Evolutionary conservation across 2,329 filamentous ascomycete species (phyloP).

Genomic region (Hypoxylon sp.): DNA sequence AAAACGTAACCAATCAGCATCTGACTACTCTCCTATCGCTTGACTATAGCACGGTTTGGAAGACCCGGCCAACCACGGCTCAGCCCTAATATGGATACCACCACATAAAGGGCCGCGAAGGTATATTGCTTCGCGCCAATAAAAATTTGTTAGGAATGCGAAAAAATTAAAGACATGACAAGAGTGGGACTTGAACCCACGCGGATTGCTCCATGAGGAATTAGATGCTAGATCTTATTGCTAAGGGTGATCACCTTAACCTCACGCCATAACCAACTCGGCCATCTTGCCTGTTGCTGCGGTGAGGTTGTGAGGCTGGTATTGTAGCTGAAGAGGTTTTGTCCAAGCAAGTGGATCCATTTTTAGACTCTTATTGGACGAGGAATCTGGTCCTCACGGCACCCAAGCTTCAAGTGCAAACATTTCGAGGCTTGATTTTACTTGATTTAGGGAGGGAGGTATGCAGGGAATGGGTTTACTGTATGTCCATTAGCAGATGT

Average conservation of each 20-base stretch:
- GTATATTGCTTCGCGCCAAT: neutral
- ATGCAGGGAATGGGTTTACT: neutral
- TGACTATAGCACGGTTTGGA: neutral
- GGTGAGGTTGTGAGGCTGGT: neutral
- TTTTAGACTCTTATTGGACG: neutral
- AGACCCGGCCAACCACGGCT: neutral
- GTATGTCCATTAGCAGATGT: too few species aligned
- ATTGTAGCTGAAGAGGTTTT: neutral
- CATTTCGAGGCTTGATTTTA: neutral
- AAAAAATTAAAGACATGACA: slow-evolving; percentile 28
- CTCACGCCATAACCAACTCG: slow-evolving; percentile 58
- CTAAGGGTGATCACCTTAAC: slow-evolving; percentile 54
- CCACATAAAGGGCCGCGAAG: neutral
- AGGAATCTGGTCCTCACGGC: neutral
- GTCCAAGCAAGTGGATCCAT: neutral
- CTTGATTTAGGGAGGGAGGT: neutral
- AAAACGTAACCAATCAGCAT: neutral
- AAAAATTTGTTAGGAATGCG: neutral
- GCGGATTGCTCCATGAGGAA: slow-evolving; percentile 50
- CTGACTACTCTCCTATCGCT: neutral
- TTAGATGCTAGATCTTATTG: slow-evolving; percentile 25
- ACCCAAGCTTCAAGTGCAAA: slow-evolving; percentile 2
- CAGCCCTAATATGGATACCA: slow-evolving; percentile 1
- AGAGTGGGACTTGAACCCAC: slow-evolving; percentile 57
- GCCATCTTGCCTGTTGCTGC: slow-evolving; percentile 52